phyloP scores from a whole-genome alignment of 306 rosid genomes.

The Fragaria iinumae region DNA sequence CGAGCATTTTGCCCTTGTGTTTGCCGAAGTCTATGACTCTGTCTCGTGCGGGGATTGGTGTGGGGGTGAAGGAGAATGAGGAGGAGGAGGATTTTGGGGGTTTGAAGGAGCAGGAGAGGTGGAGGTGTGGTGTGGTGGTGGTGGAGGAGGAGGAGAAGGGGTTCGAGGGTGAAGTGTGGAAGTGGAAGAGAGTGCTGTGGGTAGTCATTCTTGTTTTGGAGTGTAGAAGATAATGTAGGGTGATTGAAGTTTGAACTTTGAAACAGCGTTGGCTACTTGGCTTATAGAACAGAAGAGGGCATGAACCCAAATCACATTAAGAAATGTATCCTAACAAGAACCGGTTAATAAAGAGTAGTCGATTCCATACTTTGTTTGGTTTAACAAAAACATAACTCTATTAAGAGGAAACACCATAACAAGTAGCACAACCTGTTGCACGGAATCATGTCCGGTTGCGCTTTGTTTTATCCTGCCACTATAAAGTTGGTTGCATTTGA shows the following conservation, averaged over 20 bases:
- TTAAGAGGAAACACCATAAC: too few species aligned
- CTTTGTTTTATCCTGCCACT: too few species aligned
- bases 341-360: too few species aligned
- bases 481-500: too few species aligned
- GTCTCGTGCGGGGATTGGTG: constrained; percentile 36
- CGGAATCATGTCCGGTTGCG: too few species aligned
- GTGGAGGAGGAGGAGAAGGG: not conserved
- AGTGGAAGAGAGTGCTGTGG: constrained; percentile 15
- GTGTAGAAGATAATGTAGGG: not conserved
- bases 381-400: too few species aligned
- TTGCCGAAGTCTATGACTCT: constrained; percentile 55
- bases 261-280: too few species aligned
- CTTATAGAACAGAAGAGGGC: too few species aligned
- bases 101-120: constrained; percentile 26
- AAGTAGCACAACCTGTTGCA: too few species aligned
- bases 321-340: too few species aligned
- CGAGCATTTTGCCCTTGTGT: constrained; percentile 68
- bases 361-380: too few species aligned
- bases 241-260: not conserved
- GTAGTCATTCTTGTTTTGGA: constrained; percentile 15
- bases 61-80: not conserved
- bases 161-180: constrained; percentile 12
- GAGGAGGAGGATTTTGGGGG: not conserved
- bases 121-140: not conserved
- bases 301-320: too few species aligned